Evolutionary conservation across 345 rosid genomes (phyloP).

Genomic region (thale cress (Arabidopsis thaliana)): TAIR10.1 NC_003075.7:9707001-9707500

Average conservation of each 20-base stretch:
- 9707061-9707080: conserved; percentile 93
- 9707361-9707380: conserved; percentile 99
- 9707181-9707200: conserved; percentile 88
- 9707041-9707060: conserved; percentile 51
- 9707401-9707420: conserved; percentile 85
- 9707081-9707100: conserved; percentile 91
- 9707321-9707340: conserved; percentile 83
- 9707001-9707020: conserved; percentile 12
- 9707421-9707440: conserved; percentile 69
- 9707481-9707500: background rate
- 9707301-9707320: conserved; percentile 94
- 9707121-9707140: conserved; percentile 95
- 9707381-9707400: conserved; percentile 96
- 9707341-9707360: conserved; percentile 89
- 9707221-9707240: conserved; percentile 54
- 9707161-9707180: conserved; percentile 91
- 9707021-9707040: conserved; percentile 21
- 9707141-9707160: conserved; percentile 88
- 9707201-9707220: conserved; percentile 91
- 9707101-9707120: conserved; percentile 97
- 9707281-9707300: conserved; percentile 52
- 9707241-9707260: background rate
- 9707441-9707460: background rate
- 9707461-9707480: background rate
- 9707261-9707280: background rate